Conservation (phyloP, 2,329 filamentous ascomycete genomes). For the Leptographium flavum region DNA sequence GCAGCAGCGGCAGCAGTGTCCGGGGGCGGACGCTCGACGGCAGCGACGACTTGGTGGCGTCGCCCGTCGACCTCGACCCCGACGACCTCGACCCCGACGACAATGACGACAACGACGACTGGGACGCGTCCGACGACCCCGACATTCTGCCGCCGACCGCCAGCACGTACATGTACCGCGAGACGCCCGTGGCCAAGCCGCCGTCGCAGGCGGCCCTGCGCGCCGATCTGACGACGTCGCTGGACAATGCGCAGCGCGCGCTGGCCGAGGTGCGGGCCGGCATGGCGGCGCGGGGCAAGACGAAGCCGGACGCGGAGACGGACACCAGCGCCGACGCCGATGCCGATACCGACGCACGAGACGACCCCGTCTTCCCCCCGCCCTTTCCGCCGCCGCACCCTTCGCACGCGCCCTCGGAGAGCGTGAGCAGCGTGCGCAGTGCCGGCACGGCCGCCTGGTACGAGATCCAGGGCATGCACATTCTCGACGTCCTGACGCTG, state of each 20-base stretch:
- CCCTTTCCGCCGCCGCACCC: background rate
- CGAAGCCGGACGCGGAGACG: too few species aligned
- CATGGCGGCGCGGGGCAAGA: constrained; percentile 20
- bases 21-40: background rate
- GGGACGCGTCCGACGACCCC: constrained; percentile 51
- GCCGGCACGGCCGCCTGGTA: constrained; percentile 43
- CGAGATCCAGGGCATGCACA: constrained; percentile 80
- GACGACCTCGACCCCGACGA: constrained; percentile 14
- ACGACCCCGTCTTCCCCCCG: background rate
- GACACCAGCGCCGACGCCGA: too few species aligned
- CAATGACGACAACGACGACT: constrained; percentile 18
- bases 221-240: constrained; percentile 45
- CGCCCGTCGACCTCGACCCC: constrained; percentile 27
- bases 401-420: constrained; percentile 7
- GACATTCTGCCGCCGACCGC: constrained; percentile 92
- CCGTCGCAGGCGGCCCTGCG: constrained; percentile 73
- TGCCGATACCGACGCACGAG: too few species aligned
- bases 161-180: constrained; percentile 83
- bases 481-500: constrained; percentile 83
- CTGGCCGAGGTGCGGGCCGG: constrained; percentile 34
- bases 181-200: constrained; percentile 68
- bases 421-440: constrained; percentile 10
- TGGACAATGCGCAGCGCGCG: constrained; percentile 55
- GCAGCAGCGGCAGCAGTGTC: background rate
- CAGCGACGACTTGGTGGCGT: constrained; percentile 25